Evolutionary conservation across 2,329 filamentous ascomycete species (phyloP), one percentile per base, ranked within the genome.

Genomic region (Incumbomyces lentus): DNA sequence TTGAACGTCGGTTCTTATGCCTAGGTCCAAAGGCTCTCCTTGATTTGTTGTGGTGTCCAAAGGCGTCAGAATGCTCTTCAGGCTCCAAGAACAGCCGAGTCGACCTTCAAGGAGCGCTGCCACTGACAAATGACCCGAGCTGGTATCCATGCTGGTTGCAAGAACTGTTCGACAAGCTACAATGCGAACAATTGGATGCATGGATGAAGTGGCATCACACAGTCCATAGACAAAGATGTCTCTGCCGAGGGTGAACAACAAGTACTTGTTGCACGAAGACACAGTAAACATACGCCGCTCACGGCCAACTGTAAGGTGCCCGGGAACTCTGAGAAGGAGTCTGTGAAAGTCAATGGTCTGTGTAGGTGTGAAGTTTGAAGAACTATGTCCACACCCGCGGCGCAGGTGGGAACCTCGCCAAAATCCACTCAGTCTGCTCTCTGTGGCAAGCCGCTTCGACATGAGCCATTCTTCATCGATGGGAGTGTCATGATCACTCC

Each of bases 101-200:
- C 79, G 72, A 6, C 75, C 76, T 50, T 77, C 71, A 39, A 83
- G 65, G 7, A 84, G 63, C 26, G 76, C 71, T 13, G 78, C 79
- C 43, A 82, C 65, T 6, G 76, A 69, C 53, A 75, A 69, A 36
- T 70, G 68, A 7, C 72, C 65, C 2, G 68, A 71, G 3, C 73
- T 79, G 0, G 75, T 76, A 58, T 83, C 78, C 70, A 84, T 80
- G 51, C 75, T 76, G 54, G 78, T 75, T 2, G 73, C 70, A 5
- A 84, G 58, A 2, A 82, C 73, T 37, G 71, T 65, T 13, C 69
- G 65, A 11, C 76, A 77, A 54, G 79, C 82, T 12, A 71, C 58
- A 10, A 84, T 69, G 34, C 65, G 73, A 1, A 76, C 69, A 13
- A 78, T 59, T 1, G 71, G 72, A 36, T 63, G 51, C 46, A 75